Evolutionary conservation across 164 flowering plant genomes (phyloP), one percentile per base, ranked within the genome.

Genomic region (Amborella trichopoda): DNA sequence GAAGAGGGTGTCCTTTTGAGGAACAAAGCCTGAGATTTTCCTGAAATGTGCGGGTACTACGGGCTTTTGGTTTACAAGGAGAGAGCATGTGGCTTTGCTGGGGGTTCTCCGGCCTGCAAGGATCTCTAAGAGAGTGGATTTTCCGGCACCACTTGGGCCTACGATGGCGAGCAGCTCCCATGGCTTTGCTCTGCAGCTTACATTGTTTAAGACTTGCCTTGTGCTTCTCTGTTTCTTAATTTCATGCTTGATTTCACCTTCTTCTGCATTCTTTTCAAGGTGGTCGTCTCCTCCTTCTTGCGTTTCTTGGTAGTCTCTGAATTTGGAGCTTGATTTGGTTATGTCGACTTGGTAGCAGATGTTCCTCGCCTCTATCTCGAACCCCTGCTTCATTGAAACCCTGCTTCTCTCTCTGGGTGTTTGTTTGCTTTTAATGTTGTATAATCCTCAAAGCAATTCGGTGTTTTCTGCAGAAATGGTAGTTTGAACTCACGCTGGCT

Each of bases 101-200:
- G 90, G 87, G 8, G 52, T 37, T 40, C 75, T 41, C 53, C 64
- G 71, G 0, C 95, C 93, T 2, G 95, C 84, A 0, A 89, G 68
- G 54, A 85, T 66, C 44, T 84, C 90, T 6, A 89, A 70, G 14
- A 89, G 65, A 1, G 85, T 72, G 2, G 97, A 89, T 24, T 89
- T 89, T 27, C 97, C 95, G 19, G 97, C 95, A 6, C 97, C 95
- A 38, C 97, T 89, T 3, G 97, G 97, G 16, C 97, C 95, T 3
- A 89, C 87, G 23, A 89, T 78, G 53, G 97, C 95, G 1, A 78
- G 76, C 20, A 89, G 68, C 41, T 89, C 95, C 87, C 89, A 80
- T 44, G 97, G 87, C 43, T 73, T 84, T 0, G 95, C 97, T 1
- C 50, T 44, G 54, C 78, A 80, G 48, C 38, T 69, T 14, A 89